Percentiles rank a stretch among this genome's conserved stretches.
Evolutionary conservation across 1,284 basidiomycete species (phyloP).

Genomic region (Heterobasidion irregulare): DNA sequence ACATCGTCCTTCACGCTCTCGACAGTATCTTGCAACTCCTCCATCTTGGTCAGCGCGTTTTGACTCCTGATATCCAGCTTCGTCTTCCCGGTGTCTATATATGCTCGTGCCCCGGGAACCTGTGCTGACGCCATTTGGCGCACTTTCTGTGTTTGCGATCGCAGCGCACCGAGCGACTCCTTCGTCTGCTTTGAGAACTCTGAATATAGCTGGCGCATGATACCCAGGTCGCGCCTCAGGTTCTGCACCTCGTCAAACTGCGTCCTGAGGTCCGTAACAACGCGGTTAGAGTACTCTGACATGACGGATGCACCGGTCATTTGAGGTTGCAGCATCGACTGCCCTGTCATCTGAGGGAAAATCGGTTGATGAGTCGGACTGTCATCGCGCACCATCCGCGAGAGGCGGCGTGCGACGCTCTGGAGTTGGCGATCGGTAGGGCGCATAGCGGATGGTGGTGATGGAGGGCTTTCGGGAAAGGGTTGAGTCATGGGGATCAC

Average conservation of each 20-base stretch:
- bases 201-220: constrained; percentile 90
- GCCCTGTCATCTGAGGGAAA: constrained; percentile 55
- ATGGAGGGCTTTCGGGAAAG: constrained; percentile 44
- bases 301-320: constrained; percentile 64
- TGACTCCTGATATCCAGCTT: constrained; percentile 87
- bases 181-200: constrained; percentile 92
- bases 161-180: constrained; percentile 69
- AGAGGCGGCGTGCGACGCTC: constrained; percentile 60
- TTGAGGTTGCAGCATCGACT: constrained; percentile 61
- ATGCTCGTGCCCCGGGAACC: constrained; percentile 81
- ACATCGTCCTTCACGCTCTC: constrained; percentile 92
- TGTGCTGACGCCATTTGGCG: constrained; percentile 78
- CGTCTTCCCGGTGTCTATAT: constrained; percentile 87
- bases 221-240: constrained; percentile 85
- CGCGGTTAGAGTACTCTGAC: constrained; percentile 63
- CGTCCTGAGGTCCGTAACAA: constrained; percentile 78
- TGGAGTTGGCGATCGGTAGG: constrained; percentile 70
- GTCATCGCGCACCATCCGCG: constrained; percentile 44
- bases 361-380: constrained; percentile 27
- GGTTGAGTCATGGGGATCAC: constrained; percentile 33
- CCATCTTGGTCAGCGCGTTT: constrained; percentile 86
- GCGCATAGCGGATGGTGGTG: constrained; percentile 43
- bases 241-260: constrained; percentile 95
- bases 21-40: constrained; percentile 89
- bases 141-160: constrained; percentile 80